phyloP scores from a whole-genome alignment of 1,284 basidiomycete genomes.

The Ceratobasidium sp. region DNA sequence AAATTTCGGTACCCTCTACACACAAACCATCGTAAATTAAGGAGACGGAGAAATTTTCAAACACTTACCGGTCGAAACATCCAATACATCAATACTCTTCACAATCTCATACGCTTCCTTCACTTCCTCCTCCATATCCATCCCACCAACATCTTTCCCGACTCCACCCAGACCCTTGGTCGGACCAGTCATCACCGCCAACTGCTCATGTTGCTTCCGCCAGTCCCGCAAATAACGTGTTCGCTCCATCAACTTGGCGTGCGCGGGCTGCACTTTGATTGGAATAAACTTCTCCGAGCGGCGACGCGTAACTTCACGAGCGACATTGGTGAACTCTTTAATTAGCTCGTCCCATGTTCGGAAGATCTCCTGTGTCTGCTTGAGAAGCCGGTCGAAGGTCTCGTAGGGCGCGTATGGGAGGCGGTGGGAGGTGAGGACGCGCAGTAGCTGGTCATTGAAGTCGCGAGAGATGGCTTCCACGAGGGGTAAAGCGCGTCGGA shows the following conservation, averaged over 20 bases:
- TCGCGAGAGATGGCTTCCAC: constrained; percentile 98
- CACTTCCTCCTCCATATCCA: constrained; percentile 98
- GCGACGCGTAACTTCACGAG: constrained; percentile 94
- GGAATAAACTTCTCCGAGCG: constrained; percentile 95
- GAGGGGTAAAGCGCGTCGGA: constrained; percentile 93
- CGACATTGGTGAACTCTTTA: constrained; percentile 98
- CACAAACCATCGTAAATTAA: background rate
- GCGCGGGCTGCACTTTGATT: constrained; percentile 94
- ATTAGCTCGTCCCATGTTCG: constrained; percentile 96
- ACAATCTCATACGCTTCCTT: constrained; percentile 95
- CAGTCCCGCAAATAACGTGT: constrained; percentile 91
- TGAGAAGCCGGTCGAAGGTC: constrained; percentile 89
- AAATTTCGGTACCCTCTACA: constrained; percentile 96
- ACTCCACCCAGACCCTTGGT: constrained; percentile 85
- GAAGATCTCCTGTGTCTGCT: constrained; percentile 86
- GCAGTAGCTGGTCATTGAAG: constrained; percentile 94
- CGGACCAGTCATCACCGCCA: constrained; percentile 96
- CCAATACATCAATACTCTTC: constrained; percentile 96
- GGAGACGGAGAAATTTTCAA: background rate
- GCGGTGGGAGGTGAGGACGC: constrained; percentile 90
- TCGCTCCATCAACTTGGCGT: constrained; percentile 92
- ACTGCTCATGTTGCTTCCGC: constrained; percentile 97
- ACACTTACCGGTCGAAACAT: constrained; percentile 84
- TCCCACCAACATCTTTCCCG: constrained; percentile 82
- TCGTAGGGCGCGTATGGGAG: constrained; percentile 95